phyloP scores from a whole-genome alignment of 1,284 basidiomycete species.

The Schizopora paradoxa region DNA sequence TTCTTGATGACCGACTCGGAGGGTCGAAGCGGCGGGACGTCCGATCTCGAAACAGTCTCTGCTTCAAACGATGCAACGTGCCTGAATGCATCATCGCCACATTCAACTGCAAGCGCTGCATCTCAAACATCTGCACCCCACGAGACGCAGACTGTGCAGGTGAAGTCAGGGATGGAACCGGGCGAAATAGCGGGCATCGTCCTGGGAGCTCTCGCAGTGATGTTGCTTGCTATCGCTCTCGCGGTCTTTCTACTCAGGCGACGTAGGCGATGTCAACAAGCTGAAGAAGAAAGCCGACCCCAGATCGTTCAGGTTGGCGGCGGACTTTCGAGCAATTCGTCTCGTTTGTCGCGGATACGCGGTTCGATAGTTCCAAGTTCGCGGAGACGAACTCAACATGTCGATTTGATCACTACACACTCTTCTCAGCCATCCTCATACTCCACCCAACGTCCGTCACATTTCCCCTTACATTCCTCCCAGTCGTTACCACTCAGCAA shows the following conservation, averaged over 20 bases:
- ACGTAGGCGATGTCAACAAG: constrained; percentile 30
- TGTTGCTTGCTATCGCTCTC: constrained; percentile 46
- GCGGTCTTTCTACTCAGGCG: constrained; percentile 42
- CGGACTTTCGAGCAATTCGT: constrained; percentile 10
- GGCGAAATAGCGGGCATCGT: constrained; percentile 53
- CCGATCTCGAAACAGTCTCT: constrained; percentile 34
- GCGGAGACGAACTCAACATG: constrained; percentile 5
- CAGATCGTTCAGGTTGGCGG: constrained; percentile 5
- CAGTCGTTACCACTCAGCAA: constrained; percentile 20
- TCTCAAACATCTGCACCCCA: constrained; percentile 21
- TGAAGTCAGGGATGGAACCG: constrained; percentile 22
- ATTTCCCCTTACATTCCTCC: constrained; percentile 3
- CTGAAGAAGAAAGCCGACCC: background rate
- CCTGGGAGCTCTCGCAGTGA: constrained; percentile 50
- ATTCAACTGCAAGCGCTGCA: constrained; percentile 33
- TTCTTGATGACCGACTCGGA: constrained; percentile 57
- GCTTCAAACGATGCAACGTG: constrained; percentile 41
- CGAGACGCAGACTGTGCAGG: constrained; percentile 11
- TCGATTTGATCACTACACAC: constrained; percentile 13
- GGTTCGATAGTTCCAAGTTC: constrained; percentile 8
- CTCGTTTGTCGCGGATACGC: constrained; percentile 10
- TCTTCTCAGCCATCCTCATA: constrained; percentile 1
- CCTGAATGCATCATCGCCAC: constrained; percentile 46
- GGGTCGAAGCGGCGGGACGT: constrained; percentile 53
- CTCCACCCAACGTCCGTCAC: background rate